Base-by-base conservation (phyloP, 148 eudicot genomes). In the Persicaria tinctoria region DNA sequence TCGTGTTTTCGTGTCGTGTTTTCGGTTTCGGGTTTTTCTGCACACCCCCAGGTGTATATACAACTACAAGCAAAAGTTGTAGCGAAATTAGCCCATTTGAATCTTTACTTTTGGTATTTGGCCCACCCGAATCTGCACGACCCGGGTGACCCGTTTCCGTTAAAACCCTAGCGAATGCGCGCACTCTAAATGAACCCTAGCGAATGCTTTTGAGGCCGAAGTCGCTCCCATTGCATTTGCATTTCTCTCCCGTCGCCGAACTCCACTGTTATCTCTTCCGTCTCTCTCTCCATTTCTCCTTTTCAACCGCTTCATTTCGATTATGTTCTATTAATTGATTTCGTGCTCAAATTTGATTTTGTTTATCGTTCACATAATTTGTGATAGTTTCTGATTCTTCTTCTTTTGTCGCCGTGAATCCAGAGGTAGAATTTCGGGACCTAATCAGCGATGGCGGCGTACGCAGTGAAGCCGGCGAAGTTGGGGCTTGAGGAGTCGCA, bases 381-480 rank as follows among this genome's bases (percentile, higher is more conserved):
- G 10, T 10, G 32, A 32, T 32, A 7, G 13, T 53, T 53, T 53
- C 56, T 53, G 56, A 62, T 2, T 62, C 16, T 11, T 32, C 16
- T 62, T 62, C 14, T 8, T 23, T 27, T 62, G 68, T 10, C 44
- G 16, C 5, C 4, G 32, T 62, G 44, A 62, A 27, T 62, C 68
- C 41, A 27, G 63, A 57, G 7, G 27, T 57, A 57, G 63, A 13
- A 57, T 3, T 23, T 57, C 63, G 18, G 8, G 63, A 17, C 20
- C 63, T 57, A 49, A 32, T 32, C 41, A 76, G 75, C 12, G 73
- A 80, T 46, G 53, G 86, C 86, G 17, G 57, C 57, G 4, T 54
- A 54, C 57, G 57, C 57, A 5, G n/a, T 54, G 57, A 54, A 54
- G 57, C 57, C 57, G 57, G 17, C 57, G 57, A 54, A 54, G 57